Percentiles rank a stretch among this genome's conserved stretches.
These are phyloP conservation scores for Conidiobolus incongruus DNA, from an alignment of 371 early-diverging fungal species.

Conservation along the genomic window DNA sequence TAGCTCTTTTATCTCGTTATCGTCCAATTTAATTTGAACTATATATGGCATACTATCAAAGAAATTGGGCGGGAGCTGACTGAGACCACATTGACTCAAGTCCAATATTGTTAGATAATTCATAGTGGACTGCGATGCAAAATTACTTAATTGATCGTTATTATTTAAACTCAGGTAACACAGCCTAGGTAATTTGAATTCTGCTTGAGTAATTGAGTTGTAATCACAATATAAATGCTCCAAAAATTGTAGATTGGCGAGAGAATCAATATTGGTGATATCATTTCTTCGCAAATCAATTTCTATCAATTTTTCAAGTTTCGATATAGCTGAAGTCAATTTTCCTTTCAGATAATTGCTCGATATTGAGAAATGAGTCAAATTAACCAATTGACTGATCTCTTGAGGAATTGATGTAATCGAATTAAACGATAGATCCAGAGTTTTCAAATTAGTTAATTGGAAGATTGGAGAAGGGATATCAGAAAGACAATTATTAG, in stretches of 20 bases:
- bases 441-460: slow-evolving; percentile 26
- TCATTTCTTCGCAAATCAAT: slow-evolving; percentile 52
- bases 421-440: slow-evolving; percentile 69
- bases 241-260: slow-evolving; percentile 27
- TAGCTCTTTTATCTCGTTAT: slow-evolving; percentile 34
- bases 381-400: slow-evolving; percentile 34
- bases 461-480: slow-evolving; percentile 34
- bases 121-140: too few species aligned
- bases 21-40: slow-evolving; percentile 30
- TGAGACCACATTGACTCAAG: slow-evolving; percentile 2
- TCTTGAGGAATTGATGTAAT: slow-evolving; percentile 46
- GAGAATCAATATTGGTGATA: slow-evolving; percentile 31
- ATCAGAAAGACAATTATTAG: slow-evolving; percentile 41
- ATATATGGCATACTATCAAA: slow-evolving; percentile 24
- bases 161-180: too few species aligned
- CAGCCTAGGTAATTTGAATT: too few species aligned
- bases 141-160: background rate
- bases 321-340: slow-evolving; percentile 33
- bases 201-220: slow-evolving; percentile 21
- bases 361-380: slow-evolving; percentile 34
- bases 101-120: slow-evolving; percentile 21
- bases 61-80: slow-evolving; percentile 15
- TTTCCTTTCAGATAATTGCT: slow-evolving; percentile 45
- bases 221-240: slow-evolving; percentile 37
- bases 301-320: slow-evolving; percentile 32